Base-by-base conservation (phyloP, 495 filamentous ascomycete species). In the Penicillium robsamsonii region DNA sequence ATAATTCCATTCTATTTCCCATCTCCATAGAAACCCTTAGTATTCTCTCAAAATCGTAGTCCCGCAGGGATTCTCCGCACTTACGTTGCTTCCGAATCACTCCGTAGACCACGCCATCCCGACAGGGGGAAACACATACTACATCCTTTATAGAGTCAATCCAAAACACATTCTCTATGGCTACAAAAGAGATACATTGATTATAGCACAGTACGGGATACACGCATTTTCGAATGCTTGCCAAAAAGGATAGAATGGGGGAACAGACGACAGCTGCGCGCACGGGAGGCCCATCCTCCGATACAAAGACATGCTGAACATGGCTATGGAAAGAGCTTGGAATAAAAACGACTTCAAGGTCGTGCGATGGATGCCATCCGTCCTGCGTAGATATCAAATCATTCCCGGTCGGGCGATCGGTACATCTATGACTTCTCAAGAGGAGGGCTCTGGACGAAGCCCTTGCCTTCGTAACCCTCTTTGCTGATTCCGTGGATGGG, bases 401-500 rank as follows among this genome's bases (percentile, higher is more conserved):
- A 66, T 59, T 63, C 65, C 57, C 63, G 51, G 61, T 67, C 54
- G 56, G 60, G 42, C 35, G 54, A 57, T 44, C 13, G 42, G 50
- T 48, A 55, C 52, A 58, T 64, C 58, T 74, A 74, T 70, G 63
- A 66, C 70, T 74, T 74, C 67, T 77, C 71, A 45, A 53, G 55
- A 44, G 81, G 74, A 55, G 73, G 59, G 74, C 87, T 91, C 77
- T 97, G 92, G 43, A 96, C 84, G 77, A 86, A 83, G 59, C 91
- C 91, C 72, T 84, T 81, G 73, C 92, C 91, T 57, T 75, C 75
- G 76, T 96, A 96, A 56, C 84, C 85, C 70, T 89, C 84, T 65
- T 85, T 85, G 61, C 88, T 84, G 73, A 94, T 69, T 77, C 92
- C 92, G 60, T 90, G 91, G 74, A 83, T 85, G 45, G 94, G 91